Evolutionary conservation across 2,329 filamentous ascomycete species (phyloP), one percentile per base, ranked within the genome.

Genomic region (Cryphonectria parasitica): DNA sequence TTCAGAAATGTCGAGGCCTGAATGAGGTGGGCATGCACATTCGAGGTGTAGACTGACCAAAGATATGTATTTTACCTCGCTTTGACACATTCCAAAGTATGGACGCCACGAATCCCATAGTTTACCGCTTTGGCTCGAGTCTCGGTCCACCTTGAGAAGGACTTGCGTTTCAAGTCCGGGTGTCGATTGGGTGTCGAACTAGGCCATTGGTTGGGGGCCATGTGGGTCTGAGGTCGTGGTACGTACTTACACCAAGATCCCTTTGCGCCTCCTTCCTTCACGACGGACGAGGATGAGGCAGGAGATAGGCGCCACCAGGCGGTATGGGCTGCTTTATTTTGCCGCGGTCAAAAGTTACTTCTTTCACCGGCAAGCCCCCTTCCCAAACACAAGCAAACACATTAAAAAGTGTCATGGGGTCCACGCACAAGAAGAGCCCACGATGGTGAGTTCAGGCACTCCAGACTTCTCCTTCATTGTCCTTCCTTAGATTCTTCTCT

Each of bases 101-200:
- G 58, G 22, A 61, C 31, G 17, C 58, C 34, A 61, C 58, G 3
- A 15, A 61, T 61, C 58, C 34, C 15, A n/a, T 61, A 39, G 34
- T 61, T 11, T 36, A 31, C 17, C 58, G 58, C 58, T n/a, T 36
- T 61, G 58, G 58, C 31, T 34, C 19, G 43, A 22, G 25, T n/a
- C 13, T 4, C 3, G 63, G 43, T 52, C 63, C 63, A 64, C 63
- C 22, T 34, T 34, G 39, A 39, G 25, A 25, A 41, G 34, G 15
- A 13, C 31, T 28, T 64, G 39, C 28, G 63, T 64, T 64, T 64
- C 63, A 64, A 52, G 63, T 64, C 63, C 41, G 41, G 41, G 41
- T 49, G 19, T 36, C 28, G 41, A 15, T 49, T 64, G 25, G 41
- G 17, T 28, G 63, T 34, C 41, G 43, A n/a, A 34, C 28, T 7